Evolutionary conservation across 176 grass and related monocot genomes (phyloP).

Genomic region (Carex littledalei): DNA sequence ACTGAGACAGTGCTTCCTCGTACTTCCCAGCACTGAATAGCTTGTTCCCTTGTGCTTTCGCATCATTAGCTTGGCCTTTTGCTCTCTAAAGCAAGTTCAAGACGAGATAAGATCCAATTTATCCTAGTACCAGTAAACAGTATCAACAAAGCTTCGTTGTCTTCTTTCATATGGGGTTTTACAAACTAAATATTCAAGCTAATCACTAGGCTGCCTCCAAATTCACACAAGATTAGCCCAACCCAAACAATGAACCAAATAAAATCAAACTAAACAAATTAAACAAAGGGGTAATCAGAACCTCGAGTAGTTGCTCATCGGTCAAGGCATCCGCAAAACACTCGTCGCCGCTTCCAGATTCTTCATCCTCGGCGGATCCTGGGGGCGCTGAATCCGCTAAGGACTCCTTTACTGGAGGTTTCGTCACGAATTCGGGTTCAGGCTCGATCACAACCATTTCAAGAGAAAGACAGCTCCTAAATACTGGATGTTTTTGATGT

Average conservation of each 20-base stretch:
- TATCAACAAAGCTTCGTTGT: background rate
- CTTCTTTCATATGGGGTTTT: background rate
- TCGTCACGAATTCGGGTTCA: background rate
- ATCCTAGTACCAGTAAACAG: background rate
- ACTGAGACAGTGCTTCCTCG: slow-evolving; percentile 58
- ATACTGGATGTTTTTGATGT: no score
- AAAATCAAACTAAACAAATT: background rate
- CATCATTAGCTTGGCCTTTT: slow-evolving; percentile 71
- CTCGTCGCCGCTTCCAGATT: slow-evolving; percentile 39
- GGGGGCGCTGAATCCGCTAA: background rate
- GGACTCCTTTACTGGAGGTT: background rate
- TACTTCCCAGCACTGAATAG: slow-evolving; percentile 57
- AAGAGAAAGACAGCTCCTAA: background rate
- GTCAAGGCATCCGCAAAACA: slow-evolving; percentile 82
- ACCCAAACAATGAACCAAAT: background rate
- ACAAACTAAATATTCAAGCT: background rate
- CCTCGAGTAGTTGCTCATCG: slow-evolving; percentile 85
- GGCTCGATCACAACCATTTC: slow-evolving; percentile 71
- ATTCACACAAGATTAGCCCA: background rate
- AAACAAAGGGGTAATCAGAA: slow-evolving; percentile 25
- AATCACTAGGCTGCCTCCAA: background rate
- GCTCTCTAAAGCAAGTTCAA: slow-evolving; percentile 39
- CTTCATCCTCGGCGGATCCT: slow-evolving; percentile 20
- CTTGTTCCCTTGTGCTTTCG: slow-evolving; percentile 82
- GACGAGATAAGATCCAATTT: background rate